These are phyloP conservation scores for Onygenales sp. DNA, from an alignment of 2,329 filamentous ascomycete species.

Conservation along the genomic window DNA sequence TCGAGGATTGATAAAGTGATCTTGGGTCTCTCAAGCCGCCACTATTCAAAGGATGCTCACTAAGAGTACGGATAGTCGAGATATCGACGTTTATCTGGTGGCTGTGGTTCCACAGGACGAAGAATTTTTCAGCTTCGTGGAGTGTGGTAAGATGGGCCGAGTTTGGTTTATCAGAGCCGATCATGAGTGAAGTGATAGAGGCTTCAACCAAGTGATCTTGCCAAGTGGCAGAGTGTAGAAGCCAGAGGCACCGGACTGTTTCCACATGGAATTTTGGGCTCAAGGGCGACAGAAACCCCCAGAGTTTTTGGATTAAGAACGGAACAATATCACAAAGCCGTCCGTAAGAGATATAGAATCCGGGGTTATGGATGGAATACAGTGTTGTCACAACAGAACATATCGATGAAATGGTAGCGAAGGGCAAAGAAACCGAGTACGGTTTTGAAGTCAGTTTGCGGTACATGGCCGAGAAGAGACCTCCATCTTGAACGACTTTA, in stretches of 20 bases:
- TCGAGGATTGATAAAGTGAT: conserved; percentile 38
- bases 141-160: conserved; percentile 22
- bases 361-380: conserved; percentile 26
- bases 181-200: conserved; percentile 60
- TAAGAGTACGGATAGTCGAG: conserved; percentile 22
- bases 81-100: conserved; percentile 29
- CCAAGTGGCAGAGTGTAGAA: conserved; percentile 64
- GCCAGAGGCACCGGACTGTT: conserved; percentile 76
- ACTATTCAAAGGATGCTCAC: conserved; percentile 9
- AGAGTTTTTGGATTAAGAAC: conserved; percentile 61
- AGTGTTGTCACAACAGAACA: conserved; percentile 41
- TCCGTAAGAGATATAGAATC: conserved; percentile 30
- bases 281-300: conserved; percentile 70
- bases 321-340: conserved; percentile 54
- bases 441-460: conserved; percentile 15
- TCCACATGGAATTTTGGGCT: conserved; percentile 93
- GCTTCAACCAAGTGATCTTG: conserved; percentile 70
- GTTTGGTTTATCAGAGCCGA: conserved; percentile 37
- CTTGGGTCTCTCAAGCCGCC: conserved; percentile 16
- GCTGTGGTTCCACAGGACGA: conserved; percentile 35
- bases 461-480: conserved; percentile 26
- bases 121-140: conserved; percentile 30
- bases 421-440: conserved; percentile 21
- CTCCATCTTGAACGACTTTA: conserved; percentile 22
- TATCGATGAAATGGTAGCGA: conserved; percentile 27